A percentile compares a stretch with the other conserved stretches of the same genome.
phyloP scores from a whole-genome alignment of 2,329 filamentous ascomycete genomes.

The Botrytis cinerea region DNA sequence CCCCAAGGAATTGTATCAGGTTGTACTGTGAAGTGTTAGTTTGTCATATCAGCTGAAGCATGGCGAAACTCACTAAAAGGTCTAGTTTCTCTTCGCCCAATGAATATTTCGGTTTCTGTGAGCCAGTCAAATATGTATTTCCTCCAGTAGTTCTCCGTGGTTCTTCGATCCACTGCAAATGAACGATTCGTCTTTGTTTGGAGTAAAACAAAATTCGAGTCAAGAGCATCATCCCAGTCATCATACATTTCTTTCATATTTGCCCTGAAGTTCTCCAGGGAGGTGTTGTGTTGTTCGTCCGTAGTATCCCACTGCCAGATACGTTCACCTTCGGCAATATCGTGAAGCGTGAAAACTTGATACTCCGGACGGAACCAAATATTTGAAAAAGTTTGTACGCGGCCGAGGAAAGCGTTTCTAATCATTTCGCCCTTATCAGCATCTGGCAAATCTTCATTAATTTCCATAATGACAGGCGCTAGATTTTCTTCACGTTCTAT shows the following conservation, averaged over 20 bases:
- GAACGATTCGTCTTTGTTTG: background rate
- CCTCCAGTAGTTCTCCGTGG: slow-evolving; percentile 26
- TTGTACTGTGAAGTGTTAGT: slow-evolving; percentile 10
- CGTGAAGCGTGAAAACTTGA: slow-evolving; percentile 21
- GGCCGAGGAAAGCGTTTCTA: background rate
- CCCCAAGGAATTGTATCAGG: slow-evolving; percentile 14
- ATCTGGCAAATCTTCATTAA: background rate
- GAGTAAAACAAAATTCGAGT: slow-evolving; percentile 10
- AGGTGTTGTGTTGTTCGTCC: slow-evolving; percentile 1
- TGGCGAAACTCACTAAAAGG: slow-evolving; percentile 2
- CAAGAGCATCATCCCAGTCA: slow-evolving; percentile 12
- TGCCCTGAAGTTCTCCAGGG: background rate
- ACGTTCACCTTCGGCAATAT: background rate
- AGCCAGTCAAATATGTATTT: slow-evolving; percentile 30
- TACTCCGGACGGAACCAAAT: slow-evolving; percentile 33
- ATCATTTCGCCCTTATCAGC: background rate
- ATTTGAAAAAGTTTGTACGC: slow-evolving; percentile 6
- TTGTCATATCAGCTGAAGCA: background rate
- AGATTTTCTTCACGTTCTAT: slow-evolving; percentile 9
- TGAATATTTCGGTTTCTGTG: slow-evolving; percentile 9
- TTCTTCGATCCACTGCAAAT: slow-evolving; percentile 20
- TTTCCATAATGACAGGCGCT: slow-evolving; percentile 5
- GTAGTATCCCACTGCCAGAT: slow-evolving; percentile 19
- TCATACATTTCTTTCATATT: slow-evolving; percentile 11
- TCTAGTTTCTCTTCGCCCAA: slow-evolving; percentile 4